Evolutionary conservation across 2,329 filamentous ascomycete genomes (phyloP).

Genomic region (Ophiognomonia clavigignenti-juglandacearum): DNA sequence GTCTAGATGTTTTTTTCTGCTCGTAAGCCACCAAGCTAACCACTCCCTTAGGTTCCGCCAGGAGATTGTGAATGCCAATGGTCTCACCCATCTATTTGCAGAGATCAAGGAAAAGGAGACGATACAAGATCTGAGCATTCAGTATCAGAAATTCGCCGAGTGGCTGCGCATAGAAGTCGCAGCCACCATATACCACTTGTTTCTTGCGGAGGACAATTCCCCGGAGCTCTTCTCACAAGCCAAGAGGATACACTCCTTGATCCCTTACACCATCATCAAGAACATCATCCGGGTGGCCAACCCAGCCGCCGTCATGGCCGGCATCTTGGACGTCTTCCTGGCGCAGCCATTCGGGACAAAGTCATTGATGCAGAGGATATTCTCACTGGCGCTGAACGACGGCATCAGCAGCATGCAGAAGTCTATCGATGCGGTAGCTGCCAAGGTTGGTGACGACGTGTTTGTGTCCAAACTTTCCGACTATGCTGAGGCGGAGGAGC

Average conservation of each 20-base stretch:
- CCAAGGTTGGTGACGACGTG: slow-evolving; percentile 75
- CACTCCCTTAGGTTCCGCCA: slow-evolving; percentile 49
- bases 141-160: slow-evolving; percentile 97
- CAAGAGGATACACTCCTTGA: slow-evolving; percentile 88
- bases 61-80: slow-evolving; percentile 67
- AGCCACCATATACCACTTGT: slow-evolving; percentile 93
- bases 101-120: slow-evolving; percentile 89
- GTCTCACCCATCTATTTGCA: slow-evolving; percentile 84
- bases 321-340: slow-evolving; percentile 88
- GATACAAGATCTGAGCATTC: slow-evolving; percentile 82
- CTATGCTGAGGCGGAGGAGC: slow-evolving; percentile 72
- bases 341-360: slow-evolving; percentile 90
- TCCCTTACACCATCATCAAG: slow-evolving; percentile 90
- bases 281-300: slow-evolving; percentile 97
- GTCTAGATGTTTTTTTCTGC: slow-evolving; percentile 24
- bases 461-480: slow-evolving; percentile 76
- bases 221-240: slow-evolving; percentile 92
- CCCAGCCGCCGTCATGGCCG: slow-evolving; percentile 94
- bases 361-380: slow-evolving; percentile 90
- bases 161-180: slow-evolving; percentile 97
- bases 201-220: slow-evolving; percentile 96
- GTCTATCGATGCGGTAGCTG: slow-evolving; percentile 72
- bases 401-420: slow-evolving; percentile 83
- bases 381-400: slow-evolving; percentile 85
- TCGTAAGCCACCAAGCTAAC: slow-evolving; percentile 16